Conservation (phyloP, 225 moss, liverwort and hornwort species). For the Climacium dendroides region DNA sequence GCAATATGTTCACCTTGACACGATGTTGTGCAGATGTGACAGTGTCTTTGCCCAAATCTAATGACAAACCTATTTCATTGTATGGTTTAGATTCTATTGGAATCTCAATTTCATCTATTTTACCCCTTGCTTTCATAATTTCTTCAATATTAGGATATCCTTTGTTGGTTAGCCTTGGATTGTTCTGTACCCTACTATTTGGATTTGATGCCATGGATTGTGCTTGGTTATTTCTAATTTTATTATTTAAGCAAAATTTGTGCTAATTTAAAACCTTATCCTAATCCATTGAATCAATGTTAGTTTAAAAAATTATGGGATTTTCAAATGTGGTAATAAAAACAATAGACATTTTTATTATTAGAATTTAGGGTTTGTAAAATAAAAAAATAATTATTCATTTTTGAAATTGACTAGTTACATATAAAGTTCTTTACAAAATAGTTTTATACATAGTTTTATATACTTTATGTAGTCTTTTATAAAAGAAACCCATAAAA, state of each 20-base stretch:
- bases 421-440: not conserved
- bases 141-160: constrained; percentile 12
- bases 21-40: not conserved
- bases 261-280: not conserved
- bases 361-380: not conserved
- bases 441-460: not conserved
- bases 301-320: not conserved
- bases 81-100: not conserved
- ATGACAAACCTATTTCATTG: constrained; percentile 5
- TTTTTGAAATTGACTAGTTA: not conserved
- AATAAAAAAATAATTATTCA: too few relatives aligned
- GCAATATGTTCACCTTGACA: not conserved
- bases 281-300: not conserved
- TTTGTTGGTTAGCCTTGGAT: constrained; percentile 6
- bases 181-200: constrained; percentile 12
- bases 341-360: not conserved
- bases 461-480: not conserved
- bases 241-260: not conserved
- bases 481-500: too few relatives aligned
- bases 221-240: too few relatives aligned
- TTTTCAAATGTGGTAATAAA: not conserved
- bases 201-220: not conserved
- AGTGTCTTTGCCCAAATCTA: not conserved
- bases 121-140: not conserved
- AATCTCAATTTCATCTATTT: not conserved